Percentiles rank a stretch among this genome's conserved stretches.
Conservation (phyloP, 257 asterid genomes). For the Lycium barbarum region DNA sequence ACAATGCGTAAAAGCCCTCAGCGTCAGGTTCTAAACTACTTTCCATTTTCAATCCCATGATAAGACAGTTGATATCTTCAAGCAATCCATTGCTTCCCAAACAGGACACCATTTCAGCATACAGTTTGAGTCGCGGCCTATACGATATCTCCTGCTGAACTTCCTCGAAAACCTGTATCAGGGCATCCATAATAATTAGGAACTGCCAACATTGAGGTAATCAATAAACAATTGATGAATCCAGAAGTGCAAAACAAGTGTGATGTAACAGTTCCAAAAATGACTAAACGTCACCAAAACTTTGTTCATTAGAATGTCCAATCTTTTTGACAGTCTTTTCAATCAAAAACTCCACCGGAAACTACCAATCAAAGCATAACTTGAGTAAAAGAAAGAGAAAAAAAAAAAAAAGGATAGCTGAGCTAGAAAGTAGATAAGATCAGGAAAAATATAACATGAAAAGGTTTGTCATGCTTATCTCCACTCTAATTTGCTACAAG, state of each 20-base stretch:
- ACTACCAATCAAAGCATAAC: background rate
- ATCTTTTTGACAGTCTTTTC: background rate
- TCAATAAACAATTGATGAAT: background rate
- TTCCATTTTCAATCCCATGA: slow-evolving; percentile 59
- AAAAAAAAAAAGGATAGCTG: background rate
- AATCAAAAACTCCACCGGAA: background rate
- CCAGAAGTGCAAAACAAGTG: background rate
- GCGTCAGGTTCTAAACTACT: slow-evolving; percentile 49
- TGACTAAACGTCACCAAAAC: background rate
- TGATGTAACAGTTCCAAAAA: background rate
- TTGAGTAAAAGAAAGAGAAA: background rate
- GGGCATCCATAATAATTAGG: slow-evolving; percentile 16
- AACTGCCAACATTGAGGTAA: background rate
- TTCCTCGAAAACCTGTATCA: slow-evolving; percentile 67
- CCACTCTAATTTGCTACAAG: background rate
- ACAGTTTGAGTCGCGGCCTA: slow-evolving; percentile 55
- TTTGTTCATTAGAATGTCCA: background rate
- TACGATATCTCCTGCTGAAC: slow-evolving; percentile 69
- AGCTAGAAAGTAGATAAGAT: background rate
- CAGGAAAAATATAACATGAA: background rate
- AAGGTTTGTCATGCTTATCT: background rate
- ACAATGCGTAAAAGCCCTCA: slow-evolving; percentile 60
- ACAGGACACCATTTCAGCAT: slow-evolving; percentile 48
- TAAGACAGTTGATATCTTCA: slow-evolving; percentile 48
- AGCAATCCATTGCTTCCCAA: slow-evolving; percentile 69